Evolutionary conservation across 78 protist species (phyloP), one percentile per base, ranked within the genome.

Genomic region (Tieghemostelium lacteum): DNA sequence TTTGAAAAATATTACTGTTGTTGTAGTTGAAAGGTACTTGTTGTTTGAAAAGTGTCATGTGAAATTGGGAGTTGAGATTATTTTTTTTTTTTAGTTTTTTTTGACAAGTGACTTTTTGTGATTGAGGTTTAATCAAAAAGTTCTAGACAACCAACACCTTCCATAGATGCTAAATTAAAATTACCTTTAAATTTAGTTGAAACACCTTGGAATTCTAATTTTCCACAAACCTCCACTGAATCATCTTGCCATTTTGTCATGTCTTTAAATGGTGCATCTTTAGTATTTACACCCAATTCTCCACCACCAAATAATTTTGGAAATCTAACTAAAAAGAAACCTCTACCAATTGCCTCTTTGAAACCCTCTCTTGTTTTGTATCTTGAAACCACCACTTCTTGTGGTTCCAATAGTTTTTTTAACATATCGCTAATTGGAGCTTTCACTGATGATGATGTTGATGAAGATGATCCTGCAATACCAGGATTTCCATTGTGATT

Each of bases 241-340:
- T 83, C 89, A 10, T 34, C 36, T 3, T 34, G 31, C 65, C 36
- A 64, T n/a, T 77, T 61, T 42, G 28, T 31, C 26, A 42, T 10
- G 28, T 83, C 89, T 58, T 83, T 83, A n/a, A n/a, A n/a, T 34
- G 89, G 71, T 36, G 62, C 36, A 36, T 57, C 22, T 42, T 83
- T 83, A 4, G 58, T 16, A 17, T 39, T 39, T 2, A 83, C 89
- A n/a, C 89, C 89, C 33, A 83, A 54, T 20, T 83, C 89, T 26
- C 54, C 45, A 31, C 89, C 89, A 69, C 89, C 89, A 69, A 83
- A 83, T 22, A 49, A 54, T 17, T 58, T 83, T 57, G 89, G 89
- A 29, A 83, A 83, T 42, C 69, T 83, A n/a, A 83, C 58, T 58
- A 83, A 69, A 69, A 83, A 83, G 77, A 66, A 83, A 2, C 89